Evolutionary conservation across 192 early-diverging fungal genomes (phyloP), one percentile per base, ranked within the genome.

Genomic region (Diversispora epigaea): DNA sequence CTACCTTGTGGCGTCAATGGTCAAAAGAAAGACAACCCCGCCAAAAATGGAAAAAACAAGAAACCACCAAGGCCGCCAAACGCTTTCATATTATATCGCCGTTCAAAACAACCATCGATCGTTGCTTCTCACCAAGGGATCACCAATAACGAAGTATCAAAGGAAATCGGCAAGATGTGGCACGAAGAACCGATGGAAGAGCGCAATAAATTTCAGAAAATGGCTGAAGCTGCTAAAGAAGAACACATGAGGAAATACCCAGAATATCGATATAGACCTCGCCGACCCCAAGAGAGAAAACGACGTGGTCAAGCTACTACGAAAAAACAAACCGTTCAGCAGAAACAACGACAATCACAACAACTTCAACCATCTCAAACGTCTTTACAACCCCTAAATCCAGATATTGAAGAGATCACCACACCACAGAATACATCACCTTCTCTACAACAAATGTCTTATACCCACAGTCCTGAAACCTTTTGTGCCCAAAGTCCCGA

Each of bases 21-120:
- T 9, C 46, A 45, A 22, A 12, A 46, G 12, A 52, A 21, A 25
- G 43, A 69, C 2, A 43, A 39, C 4, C 5, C 21, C 11, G 0
- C 68, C 15, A 69, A 69, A 17, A 40, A 15, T 32, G 12, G 39
- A 9, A 69, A 69, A 32, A 9, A 52, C 6, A 73, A 73, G 14
- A 82, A 76, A 45, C 65, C 77, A 25, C 81, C 81, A 22, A 61
- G 81, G 9, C 81, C 81, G 10, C 54, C 73, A 12, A 82, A 82
- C 40, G 75, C 77, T 0, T 82, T 82, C 15, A 32, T 82, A 0
- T 60, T 82, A 22, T 82, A 78, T 15, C 73, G 81, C 12, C 12
- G 68, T 9, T 45, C 46, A 14, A 82, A 65, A 46, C 78, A 79
- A 22, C 62, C 67, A 1, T 68, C 73, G 0, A 64, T 69, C 3